These are phyloP conservation scores for Rhynchosporium agropyri DNA, from an alignment of 2,329 filamentous ascomycete species.

Conservation along the genomic window DNA sequence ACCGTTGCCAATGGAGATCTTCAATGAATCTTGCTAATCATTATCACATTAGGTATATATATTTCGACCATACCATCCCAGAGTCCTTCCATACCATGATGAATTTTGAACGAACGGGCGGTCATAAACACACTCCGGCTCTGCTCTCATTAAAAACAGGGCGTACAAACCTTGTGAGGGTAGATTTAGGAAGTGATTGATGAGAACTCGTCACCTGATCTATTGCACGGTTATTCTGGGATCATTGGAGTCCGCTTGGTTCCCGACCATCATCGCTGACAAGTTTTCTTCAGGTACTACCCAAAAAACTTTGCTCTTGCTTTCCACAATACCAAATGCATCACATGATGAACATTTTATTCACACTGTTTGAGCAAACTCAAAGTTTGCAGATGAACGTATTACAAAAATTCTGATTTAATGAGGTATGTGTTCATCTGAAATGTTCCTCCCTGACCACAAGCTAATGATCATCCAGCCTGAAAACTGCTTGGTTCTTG, in stretches of 20 bases:
- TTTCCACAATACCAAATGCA: slow-evolving; percentile 32
- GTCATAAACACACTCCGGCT: slow-evolving; percentile 46
- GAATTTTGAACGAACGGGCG: slow-evolving; percentile 52
- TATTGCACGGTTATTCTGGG: slow-evolving; percentile 32
- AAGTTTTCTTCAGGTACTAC: slow-evolving; percentile 19
- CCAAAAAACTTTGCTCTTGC: neutral
- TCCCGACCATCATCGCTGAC: slow-evolving; percentile 19
- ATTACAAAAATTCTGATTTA: slow-evolving; percentile 50
- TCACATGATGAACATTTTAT: slow-evolving; percentile 47
- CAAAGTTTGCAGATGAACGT: slow-evolving; percentile 42
- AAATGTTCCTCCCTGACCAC: neutral
- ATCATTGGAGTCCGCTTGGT: slow-evolving; percentile 22
- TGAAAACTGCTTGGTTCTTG: slow-evolving; percentile 41
- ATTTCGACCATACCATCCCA: slow-evolving; percentile 9
- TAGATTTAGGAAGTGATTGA: slow-evolving; percentile 45
- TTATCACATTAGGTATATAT: slow-evolving; percentile 41
- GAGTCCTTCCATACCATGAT: slow-evolving; percentile 42
- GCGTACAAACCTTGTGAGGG: slow-evolving; percentile 47
- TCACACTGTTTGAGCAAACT: slow-evolving; percentile 48
- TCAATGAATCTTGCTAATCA: slow-evolving; percentile 31
- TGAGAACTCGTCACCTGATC: slow-evolving; percentile 51
- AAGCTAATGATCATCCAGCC: slow-evolving; percentile 36
- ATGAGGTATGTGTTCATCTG: slow-evolving; percentile 44
- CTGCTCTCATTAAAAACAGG: slow-evolving; percentile 44
- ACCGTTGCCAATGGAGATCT: slow-evolving; percentile 9